Percentiles rank a stretch among this genome's conserved stretches.
These are phyloP conservation scores for Jaenimonas drosophilae DNA, from an alignment of 208 protist genomes.

Conservation along the genomic window DNA sequence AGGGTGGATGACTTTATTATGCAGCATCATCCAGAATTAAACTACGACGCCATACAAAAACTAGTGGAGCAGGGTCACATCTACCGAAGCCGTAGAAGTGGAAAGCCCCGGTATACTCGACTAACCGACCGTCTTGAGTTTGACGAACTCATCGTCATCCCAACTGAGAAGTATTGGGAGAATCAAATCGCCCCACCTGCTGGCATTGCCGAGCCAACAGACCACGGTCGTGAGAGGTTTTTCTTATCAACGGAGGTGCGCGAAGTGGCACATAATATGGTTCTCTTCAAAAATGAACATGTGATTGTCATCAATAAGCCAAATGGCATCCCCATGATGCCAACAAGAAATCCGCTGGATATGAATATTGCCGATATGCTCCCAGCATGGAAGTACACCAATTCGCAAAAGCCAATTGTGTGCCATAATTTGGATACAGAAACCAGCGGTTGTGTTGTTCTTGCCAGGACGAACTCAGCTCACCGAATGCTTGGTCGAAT, in stretches of 20 bases:
- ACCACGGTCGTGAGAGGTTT: conserved; percentile 11
- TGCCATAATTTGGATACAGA: conserved; percentile 88
- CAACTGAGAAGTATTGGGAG: conserved; percentile 51
- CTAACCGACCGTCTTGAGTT: conserved; percentile 83
- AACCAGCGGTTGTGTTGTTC: conserved; percentile 86
- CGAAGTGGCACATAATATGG: conserved; percentile 84
- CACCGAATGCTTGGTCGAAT: conserved; percentile 84
- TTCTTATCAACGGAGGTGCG: conserved; percentile 49
- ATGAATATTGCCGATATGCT: conserved; percentile 87
- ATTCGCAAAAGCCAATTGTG: conserved; percentile 57
- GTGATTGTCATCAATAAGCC: conserved; percentile 93
- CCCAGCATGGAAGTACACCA: conserved; percentile 84
- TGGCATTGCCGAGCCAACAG: conserved; percentile 12
- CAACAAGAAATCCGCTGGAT: conserved; percentile 60
- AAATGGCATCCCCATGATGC: conserved; percentile 85
- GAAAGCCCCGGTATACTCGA: conserved; percentile 78
- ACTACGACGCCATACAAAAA: conserved; percentile 67
- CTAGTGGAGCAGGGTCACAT: conserved; percentile 84
- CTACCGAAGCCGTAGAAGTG: conserved; percentile 81
- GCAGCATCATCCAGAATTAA: conserved; percentile 81
- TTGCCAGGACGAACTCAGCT: conserved; percentile 67
- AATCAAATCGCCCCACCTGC: conserved; percentile 40
- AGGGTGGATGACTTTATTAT: conserved; percentile 77
- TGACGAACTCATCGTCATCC: conserved; percentile 83
- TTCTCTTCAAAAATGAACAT: conserved; percentile 92